These are phyloP conservation scores for Barbatosphaeria neglecta DNA, from an alignment of 495 filamentous ascomycete genomes.

Conservation along the genomic window DNA sequence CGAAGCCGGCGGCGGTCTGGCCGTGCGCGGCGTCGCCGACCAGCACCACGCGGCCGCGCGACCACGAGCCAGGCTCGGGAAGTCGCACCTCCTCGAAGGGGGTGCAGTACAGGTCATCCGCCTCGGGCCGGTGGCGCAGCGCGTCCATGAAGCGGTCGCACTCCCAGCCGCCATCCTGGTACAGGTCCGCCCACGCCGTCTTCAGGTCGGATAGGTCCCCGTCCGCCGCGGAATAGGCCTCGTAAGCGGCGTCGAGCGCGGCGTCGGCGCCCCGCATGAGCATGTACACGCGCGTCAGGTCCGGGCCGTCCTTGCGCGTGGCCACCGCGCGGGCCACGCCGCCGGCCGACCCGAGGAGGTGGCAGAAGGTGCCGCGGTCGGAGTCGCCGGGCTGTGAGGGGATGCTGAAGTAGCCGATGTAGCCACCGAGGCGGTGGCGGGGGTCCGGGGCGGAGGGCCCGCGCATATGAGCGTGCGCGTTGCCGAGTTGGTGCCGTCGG, in stretches of 20 bases:
- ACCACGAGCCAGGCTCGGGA: slow-evolving; percentile 21
- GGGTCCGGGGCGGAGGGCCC: slow-evolving; percentile 12
- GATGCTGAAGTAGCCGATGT: slow-evolving; percentile 29
- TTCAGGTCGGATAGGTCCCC: slow-evolving; percentile 17
- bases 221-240: no score
- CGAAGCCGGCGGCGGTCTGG: slow-evolving; percentile 31
- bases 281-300: slow-evolving; percentile 10
- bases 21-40: slow-evolving; percentile 44
- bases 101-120: slow-evolving; percentile 37
- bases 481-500: slow-evolving; percentile 31
- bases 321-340: slow-evolving; percentile 3
- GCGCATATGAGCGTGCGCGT: slow-evolving; percentile 29
- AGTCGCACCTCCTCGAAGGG: slow-evolving; percentile 25
- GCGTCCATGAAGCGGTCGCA: slow-evolving; percentile 24
- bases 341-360: slow-evolving; percentile 3
- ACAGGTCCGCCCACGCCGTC: slow-evolving; percentile 19
- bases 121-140: slow-evolving; percentile 11
- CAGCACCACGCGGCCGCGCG: slow-evolving; percentile 31
- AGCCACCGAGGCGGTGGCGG: slow-evolving; percentile 14
- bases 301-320: slow-evolving; percentile 13
- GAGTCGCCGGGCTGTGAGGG: slow-evolving; percentile 9
- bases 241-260: slow-evolving; percentile 6
- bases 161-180: slow-evolving; percentile 35
- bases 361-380: slow-evolving; percentile 7
- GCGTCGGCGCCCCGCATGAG: slow-evolving; percentile 1